A percentile compares a stretch with the other conserved stretches of the same genome.
phyloP scores from a whole-genome alignment of 306 rosid species.

The peach (Prunus persica) region Prunus_persica_NCBIv2 NC_034012.1:3432001-3432500 shows the following conservation, averaged over 20 bases:
- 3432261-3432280: constrained; percentile 68
- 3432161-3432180: constrained; percentile 95
- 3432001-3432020: constrained; percentile 98
- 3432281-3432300: constrained; percentile 23
- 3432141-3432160: constrained; percentile 89
- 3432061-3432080: constrained; percentile 55
- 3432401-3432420: constrained; percentile 36
- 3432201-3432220: constrained; percentile 99
- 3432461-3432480: constrained; percentile 27
- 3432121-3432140: constrained; percentile 54
- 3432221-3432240: constrained; percentile 84
- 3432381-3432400: constrained; percentile 29
- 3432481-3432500: constrained; percentile 17
- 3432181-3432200: constrained; percentile 98
- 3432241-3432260: constrained; percentile 83
- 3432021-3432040: constrained; percentile 38
- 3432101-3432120: constrained; percentile 36
- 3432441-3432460: constrained; percentile 10
- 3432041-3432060: constrained; percentile 67
- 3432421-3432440: constrained; percentile 25
- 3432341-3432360: constrained; percentile 48
- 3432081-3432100: constrained; percentile 61
- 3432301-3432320: constrained; percentile 44
- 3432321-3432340: constrained; percentile 92
- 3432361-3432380: constrained; percentile 29